These are phyloP conservation scores for Coniochaeta hoffmannii DNA, from an alignment of 2,329 filamentous ascomycete genomes.

Conservation along the genomic window DNA sequence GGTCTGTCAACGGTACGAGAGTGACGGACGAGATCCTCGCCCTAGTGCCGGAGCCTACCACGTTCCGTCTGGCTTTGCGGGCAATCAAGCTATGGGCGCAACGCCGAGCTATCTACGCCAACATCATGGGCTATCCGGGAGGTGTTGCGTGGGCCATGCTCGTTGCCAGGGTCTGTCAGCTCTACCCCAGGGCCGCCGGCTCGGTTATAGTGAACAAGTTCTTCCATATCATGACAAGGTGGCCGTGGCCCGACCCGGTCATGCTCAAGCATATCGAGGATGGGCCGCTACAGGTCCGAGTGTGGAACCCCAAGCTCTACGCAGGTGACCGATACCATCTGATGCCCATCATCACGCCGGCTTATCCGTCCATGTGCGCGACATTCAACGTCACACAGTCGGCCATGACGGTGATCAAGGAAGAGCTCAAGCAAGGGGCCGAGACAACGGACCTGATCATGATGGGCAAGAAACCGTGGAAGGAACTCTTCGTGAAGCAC, in stretches of 20 bases:
- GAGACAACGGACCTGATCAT: conserved; percentile 76
- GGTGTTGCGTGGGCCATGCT: conserved; percentile 98
- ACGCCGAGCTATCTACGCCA: conserved; percentile 85
- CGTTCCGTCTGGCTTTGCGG: conserved; percentile 81
- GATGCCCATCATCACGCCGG: conserved; percentile 97
- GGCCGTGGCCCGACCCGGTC: conserved; percentile 93
- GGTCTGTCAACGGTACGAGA: conserved; percentile 87
- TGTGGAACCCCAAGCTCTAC: conserved; percentile 93
- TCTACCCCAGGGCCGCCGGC: conserved; percentile 87
- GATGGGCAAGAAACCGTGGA: conserved; percentile 70
- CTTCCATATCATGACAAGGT: conserved; percentile 83
- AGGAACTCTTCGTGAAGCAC: conserved; percentile 81
- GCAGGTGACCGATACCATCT: conserved; percentile 75
- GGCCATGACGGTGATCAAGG: conserved; percentile 74
- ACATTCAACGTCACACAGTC: conserved; percentile 91
- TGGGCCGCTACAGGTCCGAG: conserved; percentile 69
- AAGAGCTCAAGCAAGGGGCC: conserved; percentile 71
- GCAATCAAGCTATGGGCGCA: conserved; percentile 97
- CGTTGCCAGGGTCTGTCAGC: conserved; percentile 88
- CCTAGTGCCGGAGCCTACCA: conserved; percentile 80
- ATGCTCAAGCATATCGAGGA: conserved; percentile 82
- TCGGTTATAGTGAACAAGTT: conserved; percentile 89
- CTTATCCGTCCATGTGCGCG: conserved; percentile 95
- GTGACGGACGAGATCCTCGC: conserved; percentile 89
- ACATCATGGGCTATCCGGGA: conserved; percentile 92